Base-by-base conservation (phyloP, 108 stramenopile genomes). In the Aurantiochytrium sp. region DNA sequence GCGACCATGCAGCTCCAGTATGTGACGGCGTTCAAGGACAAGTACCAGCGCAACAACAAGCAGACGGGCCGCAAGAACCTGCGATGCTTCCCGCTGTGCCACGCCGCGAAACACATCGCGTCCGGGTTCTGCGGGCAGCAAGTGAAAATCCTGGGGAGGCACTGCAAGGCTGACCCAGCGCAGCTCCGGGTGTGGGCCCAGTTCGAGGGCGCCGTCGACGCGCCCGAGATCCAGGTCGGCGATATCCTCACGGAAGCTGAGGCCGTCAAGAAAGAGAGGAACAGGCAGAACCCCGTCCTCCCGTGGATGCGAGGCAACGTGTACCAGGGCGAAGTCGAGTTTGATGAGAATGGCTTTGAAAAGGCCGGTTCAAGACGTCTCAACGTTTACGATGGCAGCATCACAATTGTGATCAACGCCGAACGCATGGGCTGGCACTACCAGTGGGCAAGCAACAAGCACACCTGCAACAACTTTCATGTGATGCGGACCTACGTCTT, bases 1-100 rank as follows among this genome's bases (percentile, higher is more conserved):
- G 4, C 55, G 16, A 16, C 0, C 55, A 69, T 83, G 76, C 76
- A 83, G 51, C 23, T 83, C n/a, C 49, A 83, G 51, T 83, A 53
- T 23, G 76, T 83, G 49, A 83, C 76, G 49, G 23, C 76, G 10
- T 83, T 83, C 51, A 47, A 83, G 76, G 76, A 47, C 25, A 83
- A 47, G 5, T 83, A 83, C 51, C 76, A 83, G 76, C 76, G 76
- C 49, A 83, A 83, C 28, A 83, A 83, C 28, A 83, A 83, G 5
- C 76, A 83, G 76, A 83, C 76, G n/a, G 76, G 76, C n/a, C 45
- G 51, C 49, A 83, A 83, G 76, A 83, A 83, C 51, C 51, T 83
- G 76, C 45, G 76, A 53, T 83, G 76, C 76, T 83, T 83, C 28
- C 76, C 76, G 23, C 45, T 47, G n/a, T 83, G 76, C 76, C 76